phyloP scores from a whole-genome alignment of 768 basidiomycete species.

The Postia placenta region DNA sequence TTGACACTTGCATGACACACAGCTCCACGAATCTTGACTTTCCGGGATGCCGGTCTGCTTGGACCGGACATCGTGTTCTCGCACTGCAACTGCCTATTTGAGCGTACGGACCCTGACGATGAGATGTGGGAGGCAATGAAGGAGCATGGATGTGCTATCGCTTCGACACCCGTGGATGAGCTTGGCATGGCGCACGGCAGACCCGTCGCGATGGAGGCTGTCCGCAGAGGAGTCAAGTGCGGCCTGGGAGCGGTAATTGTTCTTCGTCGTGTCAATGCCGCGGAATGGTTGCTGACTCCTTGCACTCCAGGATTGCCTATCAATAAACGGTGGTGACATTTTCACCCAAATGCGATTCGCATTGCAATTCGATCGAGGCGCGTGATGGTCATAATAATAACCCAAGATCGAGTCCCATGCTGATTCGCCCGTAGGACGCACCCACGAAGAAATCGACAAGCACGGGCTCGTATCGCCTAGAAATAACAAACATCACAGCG shows the following conservation, averaged over 20 bases:
- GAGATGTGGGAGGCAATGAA: conserved; percentile 24
- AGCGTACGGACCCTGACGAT: conserved; percentile 18
- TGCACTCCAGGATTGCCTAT: conserved; percentile 15
- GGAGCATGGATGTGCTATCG: conserved; percentile 19
- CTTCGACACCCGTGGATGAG: conserved; percentile 25
- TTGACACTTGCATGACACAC: neutral
- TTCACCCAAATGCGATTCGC: conserved; percentile 25
- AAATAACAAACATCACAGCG: conserved; percentile 17
- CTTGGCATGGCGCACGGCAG: conserved; percentile 28
- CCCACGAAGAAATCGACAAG: conserved; percentile 15
- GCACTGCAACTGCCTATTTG: conserved; percentile 22
- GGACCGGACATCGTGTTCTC: conserved; percentile 24
- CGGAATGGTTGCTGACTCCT: neutral
- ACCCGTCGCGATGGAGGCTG: conserved; percentile 22
- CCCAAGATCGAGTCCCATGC: neutral
- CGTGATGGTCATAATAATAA: neutral
- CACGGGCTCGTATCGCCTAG: conserved; percentile 10
- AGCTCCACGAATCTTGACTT: conserved; percentile 16
- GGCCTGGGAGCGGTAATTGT: conserved; percentile 22
- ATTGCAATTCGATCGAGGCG: conserved; percentile 24
- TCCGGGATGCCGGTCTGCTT: conserved; percentile 22
- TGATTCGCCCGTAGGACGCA: conserved; percentile 6
- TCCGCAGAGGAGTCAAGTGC: conserved; percentile 23
- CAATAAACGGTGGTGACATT: conserved; percentile 24
- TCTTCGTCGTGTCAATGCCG: neutral